A percentile compares a stretch with the other conserved stretches of the same genome.
phyloP scores from a whole-genome alignment of 495 filamentous ascomycete species.

The Talaromyces wortmannii region DNA sequence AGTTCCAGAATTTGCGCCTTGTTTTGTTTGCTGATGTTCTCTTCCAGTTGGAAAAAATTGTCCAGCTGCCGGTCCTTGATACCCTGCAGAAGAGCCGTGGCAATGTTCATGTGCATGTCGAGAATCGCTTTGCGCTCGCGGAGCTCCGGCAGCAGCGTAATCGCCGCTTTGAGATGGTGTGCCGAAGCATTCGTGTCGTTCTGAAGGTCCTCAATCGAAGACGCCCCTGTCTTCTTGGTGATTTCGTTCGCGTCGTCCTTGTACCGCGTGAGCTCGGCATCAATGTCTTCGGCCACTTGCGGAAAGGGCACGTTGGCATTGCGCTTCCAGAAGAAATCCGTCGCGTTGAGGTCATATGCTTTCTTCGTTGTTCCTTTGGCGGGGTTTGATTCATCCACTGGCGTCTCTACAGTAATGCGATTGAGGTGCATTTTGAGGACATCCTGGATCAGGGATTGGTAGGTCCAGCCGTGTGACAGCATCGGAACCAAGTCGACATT shows the following conservation, averaged over 20 bases:
- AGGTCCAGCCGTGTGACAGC: constrained; percentile 98
- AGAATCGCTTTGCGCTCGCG: constrained; percentile 84
- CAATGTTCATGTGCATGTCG: constrained; percentile 99
- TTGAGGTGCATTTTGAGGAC: constrained; percentile 91
- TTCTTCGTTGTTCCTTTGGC: constrained; percentile 68
- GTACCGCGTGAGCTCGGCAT: constrained; percentile 84
- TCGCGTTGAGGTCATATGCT: constrained; percentile 81
- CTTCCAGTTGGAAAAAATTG: constrained; percentile 93
- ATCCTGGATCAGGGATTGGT: constrained; percentile 93
- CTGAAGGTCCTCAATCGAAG: constrained; percentile 87
- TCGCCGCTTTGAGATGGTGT: constrained; percentile 91
- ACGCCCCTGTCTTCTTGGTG: constrained; percentile 90
- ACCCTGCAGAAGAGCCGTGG: constrained; percentile 76
- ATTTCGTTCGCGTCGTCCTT: constrained; percentile 93
- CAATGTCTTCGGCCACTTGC: constrained; percentile 94
- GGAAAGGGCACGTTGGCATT: constrained; percentile 94
- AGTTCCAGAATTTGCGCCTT: constrained; percentile 86
- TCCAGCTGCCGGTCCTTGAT: constrained; percentile 94
- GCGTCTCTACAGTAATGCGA: constrained; percentile 86
- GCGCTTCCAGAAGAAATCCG: constrained; percentile 95
- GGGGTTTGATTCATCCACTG: constrained; percentile 67
- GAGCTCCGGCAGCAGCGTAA: constrained; percentile 86
- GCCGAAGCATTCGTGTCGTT: constrained; percentile 83
- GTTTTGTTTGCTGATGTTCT: constrained; percentile 86
- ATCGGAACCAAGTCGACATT: constrained; percentile 97